phyloP scores from a whole-genome alignment of 2,329 filamentous ascomycete species.

The Clathrospora elynae region DNA sequence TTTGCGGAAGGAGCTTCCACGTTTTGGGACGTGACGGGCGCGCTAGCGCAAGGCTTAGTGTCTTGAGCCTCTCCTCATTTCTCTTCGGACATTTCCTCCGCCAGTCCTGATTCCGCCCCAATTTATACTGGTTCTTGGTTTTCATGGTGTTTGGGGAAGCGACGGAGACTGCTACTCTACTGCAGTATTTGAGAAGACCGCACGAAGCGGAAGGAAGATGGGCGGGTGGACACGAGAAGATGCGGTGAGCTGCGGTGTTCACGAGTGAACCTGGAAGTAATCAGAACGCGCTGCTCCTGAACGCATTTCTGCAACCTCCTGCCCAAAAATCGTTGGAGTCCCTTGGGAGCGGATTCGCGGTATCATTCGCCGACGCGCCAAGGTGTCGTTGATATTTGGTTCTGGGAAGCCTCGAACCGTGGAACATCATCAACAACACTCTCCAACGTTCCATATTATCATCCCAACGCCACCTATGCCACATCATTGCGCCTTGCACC shows the following conservation, averaged over 20 bases:
- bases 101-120: constrained; percentile 17
- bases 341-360: too few species aligned
- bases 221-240: too few species aligned
- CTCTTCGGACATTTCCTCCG: constrained; percentile 15
- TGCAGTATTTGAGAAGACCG: too few species aligned
- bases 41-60: constrained; percentile 21
- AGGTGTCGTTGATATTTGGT: constrained; percentile 1
- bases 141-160: neutral
- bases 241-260: too few species aligned
- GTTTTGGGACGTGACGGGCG: constrained; percentile 5
- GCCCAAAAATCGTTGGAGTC: too few species aligned
- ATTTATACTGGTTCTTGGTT: neutral
- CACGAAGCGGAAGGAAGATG: too few species aligned
- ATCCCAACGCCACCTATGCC: neutral
- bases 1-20: constrained; percentile 7
- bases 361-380: too few species aligned
- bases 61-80: constrained; percentile 3
- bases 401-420: neutral
- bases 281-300: too few species aligned
- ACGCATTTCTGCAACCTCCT: too few species aligned
- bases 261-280: too few species aligned
- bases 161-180: neutral
- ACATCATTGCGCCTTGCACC: too few species aligned
- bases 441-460: too few species aligned
- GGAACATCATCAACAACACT: neutral